Evolutionary conservation across 148 eudicot species (phyloP).

Genomic region (Heliamphora exappendiculata): DNA sequence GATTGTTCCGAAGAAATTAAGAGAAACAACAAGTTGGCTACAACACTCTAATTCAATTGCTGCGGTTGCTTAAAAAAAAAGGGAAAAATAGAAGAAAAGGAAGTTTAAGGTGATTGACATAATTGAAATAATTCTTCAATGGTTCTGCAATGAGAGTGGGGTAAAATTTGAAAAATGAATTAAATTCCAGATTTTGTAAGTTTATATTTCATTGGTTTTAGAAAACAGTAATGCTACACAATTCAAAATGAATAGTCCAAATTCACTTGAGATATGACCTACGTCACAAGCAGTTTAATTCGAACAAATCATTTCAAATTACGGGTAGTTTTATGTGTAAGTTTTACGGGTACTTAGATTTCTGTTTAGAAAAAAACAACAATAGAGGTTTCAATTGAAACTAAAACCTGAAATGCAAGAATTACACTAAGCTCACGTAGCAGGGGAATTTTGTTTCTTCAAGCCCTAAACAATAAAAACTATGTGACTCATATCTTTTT

Average conservation of each 20-base stretch:
- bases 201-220: no score
- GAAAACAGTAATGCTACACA: no score
- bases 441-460: background rate
- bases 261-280: no score
- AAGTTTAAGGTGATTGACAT: no score
- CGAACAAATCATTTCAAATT: no score
- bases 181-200: background rate
- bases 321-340: no score
- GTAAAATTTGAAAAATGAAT: background rate
- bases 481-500: background rate
- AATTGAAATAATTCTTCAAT: background rate
- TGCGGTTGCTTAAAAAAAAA: background rate
- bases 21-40: background rate
- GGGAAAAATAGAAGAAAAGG: background rate
- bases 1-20: conserved; percentile 1
- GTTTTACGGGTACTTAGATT: background rate
- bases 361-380: background rate
- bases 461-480: background rate
- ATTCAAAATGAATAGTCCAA: no score
- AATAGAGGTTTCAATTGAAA: background rate
- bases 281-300: no score
- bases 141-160: background rate
- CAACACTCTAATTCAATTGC: background rate
- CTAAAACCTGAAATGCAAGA: background rate
- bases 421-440: background rate